Percentiles rank a stretch among this genome's conserved stretches.
These are phyloP conservation scores for Dictyostelium firmibasis DNA, from an alignment of 78 protist species.

Conservation along the genomic window DNA sequence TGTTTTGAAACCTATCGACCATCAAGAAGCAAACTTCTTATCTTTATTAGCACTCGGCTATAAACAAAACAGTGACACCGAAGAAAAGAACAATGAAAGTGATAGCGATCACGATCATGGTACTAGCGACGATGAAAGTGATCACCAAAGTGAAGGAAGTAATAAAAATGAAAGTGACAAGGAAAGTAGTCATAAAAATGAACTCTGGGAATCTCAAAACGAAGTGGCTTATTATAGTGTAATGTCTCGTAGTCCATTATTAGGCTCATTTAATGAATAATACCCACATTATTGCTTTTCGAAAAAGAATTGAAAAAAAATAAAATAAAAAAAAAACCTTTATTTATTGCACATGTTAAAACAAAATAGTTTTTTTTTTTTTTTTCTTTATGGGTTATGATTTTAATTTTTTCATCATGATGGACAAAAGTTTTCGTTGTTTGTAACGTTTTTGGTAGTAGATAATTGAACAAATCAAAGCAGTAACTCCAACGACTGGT, in stretches of 20 bases:
- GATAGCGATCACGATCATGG: background rate
- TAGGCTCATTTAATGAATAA: background rate
- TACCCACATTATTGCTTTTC: background rate
- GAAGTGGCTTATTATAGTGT: conserved; percentile 34
- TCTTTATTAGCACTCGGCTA: conserved; percentile 53
- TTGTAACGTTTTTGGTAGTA: background rate
- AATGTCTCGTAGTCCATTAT: conserved; percentile 42
- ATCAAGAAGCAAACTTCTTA: conserved; percentile 48
- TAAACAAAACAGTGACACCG: background rate
- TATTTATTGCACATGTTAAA: no score
- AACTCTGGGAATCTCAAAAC: conserved; percentile 6
- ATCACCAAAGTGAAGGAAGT: background rate
- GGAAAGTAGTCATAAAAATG: background rate
- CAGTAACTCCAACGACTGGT: background rate
- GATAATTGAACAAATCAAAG: background rate
- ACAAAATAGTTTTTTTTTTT: no score
- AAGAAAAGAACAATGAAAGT: background rate
- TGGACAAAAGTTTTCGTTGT: background rate
- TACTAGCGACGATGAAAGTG: background rate
- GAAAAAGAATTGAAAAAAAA: background rate
- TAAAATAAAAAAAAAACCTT: background rate
- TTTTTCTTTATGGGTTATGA: background rate
- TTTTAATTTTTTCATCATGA: background rate
- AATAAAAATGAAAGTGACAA: background rate
- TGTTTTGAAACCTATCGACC: conserved; percentile 33